Evolutionary conservation across 2,329 filamentous ascomycete genomes (phyloP), one percentile per base, ranked within the genome.

Genomic region (Xylariaceae sp.): DNA sequence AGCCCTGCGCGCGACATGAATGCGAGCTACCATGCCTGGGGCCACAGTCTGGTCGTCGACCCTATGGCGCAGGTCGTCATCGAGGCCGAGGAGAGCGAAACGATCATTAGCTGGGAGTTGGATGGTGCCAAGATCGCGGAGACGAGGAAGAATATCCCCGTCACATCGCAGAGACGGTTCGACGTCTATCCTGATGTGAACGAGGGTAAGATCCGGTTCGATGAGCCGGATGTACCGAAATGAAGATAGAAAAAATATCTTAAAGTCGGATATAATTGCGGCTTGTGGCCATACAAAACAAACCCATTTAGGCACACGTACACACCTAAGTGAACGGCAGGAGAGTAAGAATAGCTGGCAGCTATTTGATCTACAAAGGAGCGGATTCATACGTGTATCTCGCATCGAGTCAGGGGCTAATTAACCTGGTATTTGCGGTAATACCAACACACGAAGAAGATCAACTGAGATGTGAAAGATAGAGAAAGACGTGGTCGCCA

Each of bases 121-220:
- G 80, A 85, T 31, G 83, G 81, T 4, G 85, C 82, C 9, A 83
- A 81, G 68, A 90, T 98, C 66, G 84, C 87, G 53, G 87, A 90
- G 75, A 86, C 87, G 41, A 85, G 94, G 72, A 91, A 84, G 73
- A 88, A 88, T 5, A 96, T 99, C 65, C 95, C 95, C 2, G 80
- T 98, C 50, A 86, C 87, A 68, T 83, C 82, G 16, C 95, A 99
- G 81, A 83, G 95, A 68, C 82, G 95, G 65, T 99, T 96, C 72
- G 95, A 99, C 74, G 89, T 99, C 17, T 99, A 99, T 74, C 90
- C 92, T 0, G 93, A 99, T 79, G 86, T 99, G 28, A 92, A 87
- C 68, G 75, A 84, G 67, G 87, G 84, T 1, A 77, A 80, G 55
- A 71, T 80, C 21, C 69, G 72, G 45, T 73, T 69, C 16, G 66